Evolutionary conservation across 1,284 basidiomycete genomes (phyloP), one percentile per base, ranked within the genome.

Genomic region (Wolfiporia cocos): DNA sequence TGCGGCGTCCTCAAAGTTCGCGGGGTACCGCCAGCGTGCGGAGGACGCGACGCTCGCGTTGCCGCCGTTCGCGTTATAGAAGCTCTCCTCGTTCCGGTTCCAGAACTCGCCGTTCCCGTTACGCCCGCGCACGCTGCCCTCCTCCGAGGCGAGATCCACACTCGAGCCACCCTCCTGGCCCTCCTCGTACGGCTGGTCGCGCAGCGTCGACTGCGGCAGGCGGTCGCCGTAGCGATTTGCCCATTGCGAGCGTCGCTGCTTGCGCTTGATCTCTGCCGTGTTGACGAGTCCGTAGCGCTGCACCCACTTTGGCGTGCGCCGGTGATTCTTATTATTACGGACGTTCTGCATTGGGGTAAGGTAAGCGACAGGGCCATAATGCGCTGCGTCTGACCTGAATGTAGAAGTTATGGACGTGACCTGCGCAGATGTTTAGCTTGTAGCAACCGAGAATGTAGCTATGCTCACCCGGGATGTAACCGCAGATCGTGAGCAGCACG

Each of bases 261-360:
- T 81, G 57, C 90, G 84, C 53, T 79, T 74, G 56, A 87, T 81
- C 52, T 84, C 79, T 18, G 78, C 69, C 21, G 77, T 82, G 59
- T 93, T 78, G 51, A 96, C 79, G 37, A 97, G 81, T 26, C 92
- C 92, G 58, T 89, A 90, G 48, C 83, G 80, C 62, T 91, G 74
- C 0, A 87, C 89, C 94, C 94, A 98, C 60, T 95, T 92, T 14
- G 94, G 94, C 18, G 93, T 96, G 43, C 94, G 83, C 21, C 77
- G 73, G 57, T 87, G 76, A 55, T 81, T 94, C 70, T 93, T 90
- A 73, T 97, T 97, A 69, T 97, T 97, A 41, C 94, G 76, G 52
- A 98, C 83, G 66, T 95, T 96, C 81, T 96, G 64, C 28, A 37
- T 20, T 1, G 20, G 5, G 21, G 7, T 34, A 39, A 43, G 30